phyloP scores from a whole-genome alignment of 1,284 basidiomycete genomes.

The Omphalotus olearius region DNA sequence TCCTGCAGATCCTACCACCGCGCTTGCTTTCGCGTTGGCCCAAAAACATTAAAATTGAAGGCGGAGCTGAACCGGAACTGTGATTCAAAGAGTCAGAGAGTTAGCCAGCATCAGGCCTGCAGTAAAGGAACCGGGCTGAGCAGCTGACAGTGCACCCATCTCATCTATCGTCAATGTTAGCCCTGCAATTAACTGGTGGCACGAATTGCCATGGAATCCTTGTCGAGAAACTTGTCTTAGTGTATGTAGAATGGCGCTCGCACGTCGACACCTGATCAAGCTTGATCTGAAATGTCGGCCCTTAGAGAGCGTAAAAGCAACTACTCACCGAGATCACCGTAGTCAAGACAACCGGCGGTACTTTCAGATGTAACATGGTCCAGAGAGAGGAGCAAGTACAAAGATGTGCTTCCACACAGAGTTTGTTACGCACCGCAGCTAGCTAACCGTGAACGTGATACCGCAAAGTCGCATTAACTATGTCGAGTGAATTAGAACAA shows the following conservation, averaged over 20 bases:
- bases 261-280: slow-evolving; percentile 49
- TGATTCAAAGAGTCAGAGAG: no score
- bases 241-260: neutral
- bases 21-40: no score
- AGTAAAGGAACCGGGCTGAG: slow-evolving; percentile 64
- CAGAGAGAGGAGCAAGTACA: slow-evolving; percentile 89
- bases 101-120: slow-evolving; percentile 52
- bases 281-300: slow-evolving; percentile 68
- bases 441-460: slow-evolving; percentile 47
- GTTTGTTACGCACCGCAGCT: slow-evolving; percentile 93
- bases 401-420: slow-evolving; percentile 93
- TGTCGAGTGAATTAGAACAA: slow-evolving; percentile 20
- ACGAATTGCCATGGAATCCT: slow-evolving; percentile 93
- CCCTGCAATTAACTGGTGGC: no score
- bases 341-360: slow-evolving; percentile 94
- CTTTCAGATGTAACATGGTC: slow-evolving; percentile 96
- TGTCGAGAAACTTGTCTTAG: slow-evolving; percentile 26
- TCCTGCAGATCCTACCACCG: no score
- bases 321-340: slow-evolving; percentile 81
- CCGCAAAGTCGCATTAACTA: slow-evolving; percentile 17
- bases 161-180: slow-evolving; percentile 50
- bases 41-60: no score
- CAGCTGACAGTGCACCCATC: slow-evolving; percentile 33
- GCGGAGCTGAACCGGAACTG: no score
- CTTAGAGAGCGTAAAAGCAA: slow-evolving; percentile 9